phyloP scores from a whole-genome alignment of 768 basidiomycete genomes.

The Mycena chlorophos region DNA sequence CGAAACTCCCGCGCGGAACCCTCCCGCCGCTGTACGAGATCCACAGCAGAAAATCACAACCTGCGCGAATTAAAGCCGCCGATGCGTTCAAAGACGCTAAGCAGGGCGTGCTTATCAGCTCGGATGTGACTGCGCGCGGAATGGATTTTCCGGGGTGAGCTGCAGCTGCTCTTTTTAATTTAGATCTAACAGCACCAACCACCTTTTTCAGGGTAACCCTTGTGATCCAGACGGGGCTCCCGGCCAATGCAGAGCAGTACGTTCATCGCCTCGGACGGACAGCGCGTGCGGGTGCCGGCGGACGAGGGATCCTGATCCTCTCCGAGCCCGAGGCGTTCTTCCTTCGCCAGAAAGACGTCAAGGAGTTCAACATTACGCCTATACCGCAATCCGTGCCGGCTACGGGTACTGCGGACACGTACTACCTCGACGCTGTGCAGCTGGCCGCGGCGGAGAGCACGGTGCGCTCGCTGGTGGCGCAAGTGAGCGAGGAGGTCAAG shows the following conservation, averaged over 20 bases:
- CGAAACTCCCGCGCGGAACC: conserved; percentile 10
- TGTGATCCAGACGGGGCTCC: conserved; percentile 64
- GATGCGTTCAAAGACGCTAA: conserved; percentile 46
- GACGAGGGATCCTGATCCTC: conserved; percentile 59
- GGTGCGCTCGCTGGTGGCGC: conserved; percentile 30
- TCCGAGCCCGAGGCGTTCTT: conserved; percentile 52
- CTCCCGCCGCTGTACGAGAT: conserved; percentile 50
- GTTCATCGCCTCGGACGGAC: conserved; percentile 80
- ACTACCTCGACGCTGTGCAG: conserved; percentile 3
- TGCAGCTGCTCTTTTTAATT: background rate
- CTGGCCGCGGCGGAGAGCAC: conserved; percentile 20
- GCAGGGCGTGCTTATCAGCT: conserved; percentile 51
- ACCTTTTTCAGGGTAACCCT: conserved; percentile 49
- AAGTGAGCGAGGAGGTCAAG: conserved; percentile 43
- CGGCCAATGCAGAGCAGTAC: conserved; percentile 72
- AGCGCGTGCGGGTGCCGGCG: conserved; percentile 68
- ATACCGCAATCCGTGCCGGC: conserved; percentile 28
- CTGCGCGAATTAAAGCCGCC: conserved; percentile 47
- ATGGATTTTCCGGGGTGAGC: conserved; percentile 65
- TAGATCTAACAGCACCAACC: background rate
- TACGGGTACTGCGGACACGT: conserved; percentile 2
- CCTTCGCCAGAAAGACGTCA: conserved; percentile 41
- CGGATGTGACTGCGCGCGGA: conserved; percentile 62
- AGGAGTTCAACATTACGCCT: conserved; percentile 39
- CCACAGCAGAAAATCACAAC: conserved; percentile 58